Percentiles rank a stretch among this genome's conserved stretches.
phyloP scores from a whole-genome alignment of 2,329 filamentous ascomycete species.

The Cladophialophora yegresii region DNA sequence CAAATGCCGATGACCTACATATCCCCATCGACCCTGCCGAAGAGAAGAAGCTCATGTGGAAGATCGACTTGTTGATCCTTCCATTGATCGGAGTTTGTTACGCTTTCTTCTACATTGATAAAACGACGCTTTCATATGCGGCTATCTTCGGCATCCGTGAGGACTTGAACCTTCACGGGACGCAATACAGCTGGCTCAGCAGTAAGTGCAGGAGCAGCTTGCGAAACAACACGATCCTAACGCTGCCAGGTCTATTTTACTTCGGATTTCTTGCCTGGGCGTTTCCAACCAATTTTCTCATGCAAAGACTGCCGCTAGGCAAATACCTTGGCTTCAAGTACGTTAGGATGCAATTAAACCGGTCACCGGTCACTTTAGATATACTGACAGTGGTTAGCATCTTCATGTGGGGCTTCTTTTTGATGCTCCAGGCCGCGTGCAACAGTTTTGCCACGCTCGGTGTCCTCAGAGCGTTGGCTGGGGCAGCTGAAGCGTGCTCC shows the following conservation, averaged over 20 bases:
- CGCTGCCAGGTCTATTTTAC: constrained; percentile 46
- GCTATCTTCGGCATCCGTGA: constrained; percentile 65
- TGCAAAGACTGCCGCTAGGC: constrained; percentile 66
- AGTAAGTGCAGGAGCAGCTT: constrained; percentile 50
- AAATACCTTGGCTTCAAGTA: constrained; percentile 62
- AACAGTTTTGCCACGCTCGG: constrained; percentile 58
- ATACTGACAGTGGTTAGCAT: constrained; percentile 32
- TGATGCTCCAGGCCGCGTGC: constrained; percentile 57
- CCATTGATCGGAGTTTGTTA: constrained; percentile 59
- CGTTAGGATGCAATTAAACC: constrained; percentile 48
- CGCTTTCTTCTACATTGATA: constrained; percentile 55
- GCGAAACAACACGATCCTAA: constrained; percentile 53
- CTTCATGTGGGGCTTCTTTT: constrained; percentile 49
- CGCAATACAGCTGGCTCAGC: constrained; percentile 50
- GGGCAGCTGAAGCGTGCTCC: constrained; percentile 52
- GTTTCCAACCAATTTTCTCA: constrained; percentile 65
- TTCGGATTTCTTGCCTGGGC: constrained; percentile 59
- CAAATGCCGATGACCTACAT: constrained; percentile 51
- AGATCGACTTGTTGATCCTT: constrained; percentile 63
- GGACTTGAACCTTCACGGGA: constrained; percentile 53
- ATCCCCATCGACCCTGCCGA: constrained; percentile 51
- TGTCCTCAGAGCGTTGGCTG: constrained; percentile 59
- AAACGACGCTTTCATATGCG: constrained; percentile 52
- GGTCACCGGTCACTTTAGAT: constrained; percentile 38
- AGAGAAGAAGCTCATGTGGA: constrained; percentile 53